Conservation (phyloP, 2,329 filamentous ascomycete species). For the Xylariaceae sp. region DNA sequence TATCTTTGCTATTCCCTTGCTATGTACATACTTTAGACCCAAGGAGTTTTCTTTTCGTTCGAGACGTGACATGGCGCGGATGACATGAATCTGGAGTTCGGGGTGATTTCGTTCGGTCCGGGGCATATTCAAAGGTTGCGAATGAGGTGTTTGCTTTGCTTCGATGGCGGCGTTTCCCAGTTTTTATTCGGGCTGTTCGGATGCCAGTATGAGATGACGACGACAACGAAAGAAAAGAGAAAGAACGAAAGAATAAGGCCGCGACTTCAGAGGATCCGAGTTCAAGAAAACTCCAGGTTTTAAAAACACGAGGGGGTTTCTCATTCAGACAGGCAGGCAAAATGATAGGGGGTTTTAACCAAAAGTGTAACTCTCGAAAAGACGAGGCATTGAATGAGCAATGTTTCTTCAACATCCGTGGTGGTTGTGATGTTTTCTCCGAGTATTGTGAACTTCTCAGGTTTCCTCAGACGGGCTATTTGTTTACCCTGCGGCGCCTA, state of each 20-base stretch:
- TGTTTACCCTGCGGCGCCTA: not conserved
- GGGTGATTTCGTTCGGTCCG: not conserved
- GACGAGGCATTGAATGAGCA: too few relatives aligned
- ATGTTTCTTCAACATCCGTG: not conserved
- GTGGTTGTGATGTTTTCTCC: not conserved
- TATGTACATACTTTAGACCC: constrained; percentile 1
- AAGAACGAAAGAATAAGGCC: too few relatives aligned
- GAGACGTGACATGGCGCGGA: constrained; percentile 2
- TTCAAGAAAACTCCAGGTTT: not conserved
- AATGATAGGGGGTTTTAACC: too few relatives aligned
- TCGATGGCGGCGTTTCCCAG: not conserved
- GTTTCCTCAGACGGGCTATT: too few relatives aligned
- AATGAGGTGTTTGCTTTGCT: not conserved
- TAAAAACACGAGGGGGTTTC: too few relatives aligned
- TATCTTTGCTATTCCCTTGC: not conserved
- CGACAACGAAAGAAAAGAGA: too few relatives aligned
- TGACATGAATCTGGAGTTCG: constrained; percentile 8
- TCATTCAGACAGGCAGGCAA: not conserved
- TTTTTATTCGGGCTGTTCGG: not conserved
- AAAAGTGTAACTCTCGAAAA: too few relatives aligned
- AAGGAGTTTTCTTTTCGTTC: constrained; percentile 1
- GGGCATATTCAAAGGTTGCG: constrained; percentile 3
- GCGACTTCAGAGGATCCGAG: not conserved
- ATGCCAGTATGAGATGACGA: not conserved
- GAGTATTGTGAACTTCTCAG: too few relatives aligned